phyloP scores from a whole-genome alignment of 495 filamentous ascomycete species.

The Penicillium odoratum region DNA sequence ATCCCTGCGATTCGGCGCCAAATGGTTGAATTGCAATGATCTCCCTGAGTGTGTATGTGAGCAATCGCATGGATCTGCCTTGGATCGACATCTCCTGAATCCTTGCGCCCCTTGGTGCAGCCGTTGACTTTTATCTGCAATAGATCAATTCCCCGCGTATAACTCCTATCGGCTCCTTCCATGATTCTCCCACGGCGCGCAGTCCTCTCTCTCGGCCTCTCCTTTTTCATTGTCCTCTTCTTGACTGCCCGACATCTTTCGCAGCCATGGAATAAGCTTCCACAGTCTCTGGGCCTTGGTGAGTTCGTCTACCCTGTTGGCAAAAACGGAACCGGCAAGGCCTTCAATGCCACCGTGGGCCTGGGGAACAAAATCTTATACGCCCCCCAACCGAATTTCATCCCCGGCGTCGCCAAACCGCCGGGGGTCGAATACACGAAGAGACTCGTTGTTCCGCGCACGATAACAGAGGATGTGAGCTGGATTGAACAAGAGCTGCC shows the following conservation, averaged over 20 bases:
- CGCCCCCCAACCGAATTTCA: constrained; percentile 36
- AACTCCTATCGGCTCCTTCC: constrained; percentile 12
- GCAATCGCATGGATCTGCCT: background rate
- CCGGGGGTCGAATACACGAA: constrained; percentile 47
- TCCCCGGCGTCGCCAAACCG: constrained; percentile 44
- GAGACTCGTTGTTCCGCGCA: constrained; percentile 58
- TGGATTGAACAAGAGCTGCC: constrained; percentile 61
- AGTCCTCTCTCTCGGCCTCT: constrained; percentile 38
- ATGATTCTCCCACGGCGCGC: constrained; percentile 44
- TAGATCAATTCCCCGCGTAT: constrained; percentile 22
- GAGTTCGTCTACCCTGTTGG: constrained; percentile 25
- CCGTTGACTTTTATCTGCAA: constrained; percentile 15
- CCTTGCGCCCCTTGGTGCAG: background rate
- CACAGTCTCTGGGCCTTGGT: constrained; percentile 41
- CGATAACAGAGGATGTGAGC: constrained; percentile 54
- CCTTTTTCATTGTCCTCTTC: constrained; percentile 35
- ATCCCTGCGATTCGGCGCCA: background rate
- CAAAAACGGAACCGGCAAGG: constrained; percentile 10
- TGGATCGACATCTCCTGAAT: background rate
- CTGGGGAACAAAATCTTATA: constrained; percentile 24
- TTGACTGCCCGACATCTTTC: constrained; percentile 34
- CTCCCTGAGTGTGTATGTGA: background rate
- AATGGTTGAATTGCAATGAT: constrained; percentile 8
- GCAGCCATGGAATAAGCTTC: constrained; percentile 26
- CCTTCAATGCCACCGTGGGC: constrained; percentile 28